phyloP scores from a whole-genome alignment of 352 stramenopile species.

The Phytophthora agathidicida region DNA sequence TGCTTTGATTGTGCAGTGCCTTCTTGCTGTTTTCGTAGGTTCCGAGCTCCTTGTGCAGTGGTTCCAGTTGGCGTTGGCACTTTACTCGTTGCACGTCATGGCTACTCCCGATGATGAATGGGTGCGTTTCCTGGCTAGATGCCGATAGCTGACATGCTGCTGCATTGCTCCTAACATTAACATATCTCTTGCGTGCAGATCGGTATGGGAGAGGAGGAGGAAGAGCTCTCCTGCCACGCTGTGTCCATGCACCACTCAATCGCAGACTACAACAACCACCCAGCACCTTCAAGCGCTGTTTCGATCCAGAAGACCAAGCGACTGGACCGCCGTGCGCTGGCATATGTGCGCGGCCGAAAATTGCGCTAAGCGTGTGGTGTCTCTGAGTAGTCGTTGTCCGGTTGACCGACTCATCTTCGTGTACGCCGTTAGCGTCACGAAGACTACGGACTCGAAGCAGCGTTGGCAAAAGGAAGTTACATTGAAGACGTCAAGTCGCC shows the following conservation, averaged over 20 bases:
- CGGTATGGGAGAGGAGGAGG: conserved; percentile 67
- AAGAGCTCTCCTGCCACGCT: conserved; percentile 58
- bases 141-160: no score
- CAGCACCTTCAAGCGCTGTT: conserved; percentile 53
- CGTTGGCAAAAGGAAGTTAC: no score
- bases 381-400: no score
- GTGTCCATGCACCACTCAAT: conserved; percentile 75
- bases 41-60: conserved; percentile 86
- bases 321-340: conserved; percentile 74
- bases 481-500: no score
- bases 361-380: no score
- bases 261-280: conserved; percentile 77
- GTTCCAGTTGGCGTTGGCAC: conserved; percentile 78
- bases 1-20: conserved; percentile 43
- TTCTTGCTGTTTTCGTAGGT: conserved; percentile 83
- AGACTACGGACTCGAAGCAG: no score
- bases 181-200: conserved; percentile 33
- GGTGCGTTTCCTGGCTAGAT: no score
- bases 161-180: no score
- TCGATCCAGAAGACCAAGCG: conserved; percentile 85
- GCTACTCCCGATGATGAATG: conserved; percentile 76
- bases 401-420: no score
- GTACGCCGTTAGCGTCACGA: no score
- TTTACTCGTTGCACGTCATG: conserved; percentile 87
- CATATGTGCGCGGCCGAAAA: conserved; percentile 76